These are phyloP conservation scores for Kluyveromyces sp. DNA, from an alignment of 1,139 yeast genomes.

Conservation along the genomic window DNA sequence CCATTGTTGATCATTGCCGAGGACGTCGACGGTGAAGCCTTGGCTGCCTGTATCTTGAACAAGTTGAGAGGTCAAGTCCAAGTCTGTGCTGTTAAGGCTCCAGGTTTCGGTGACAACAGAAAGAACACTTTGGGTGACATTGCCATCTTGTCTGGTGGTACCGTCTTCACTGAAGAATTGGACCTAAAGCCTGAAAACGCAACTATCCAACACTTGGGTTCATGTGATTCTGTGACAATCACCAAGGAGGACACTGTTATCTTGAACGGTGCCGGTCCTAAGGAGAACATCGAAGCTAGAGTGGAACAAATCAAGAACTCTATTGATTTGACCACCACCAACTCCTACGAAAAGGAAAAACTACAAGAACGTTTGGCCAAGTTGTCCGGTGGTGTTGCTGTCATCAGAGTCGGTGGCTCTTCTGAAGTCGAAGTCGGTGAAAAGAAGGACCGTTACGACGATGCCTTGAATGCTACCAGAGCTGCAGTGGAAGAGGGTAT, in stretches of 20 bases:
- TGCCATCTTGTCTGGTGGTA: slow-evolving; percentile 95
- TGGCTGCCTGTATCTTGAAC: slow-evolving; percentile 97
- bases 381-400: slow-evolving; percentile 99
- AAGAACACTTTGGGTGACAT: slow-evolving; percentile 96
- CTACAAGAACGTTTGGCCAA: slow-evolving; percentile 97
- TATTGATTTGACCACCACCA: slow-evolving; percentile 65
- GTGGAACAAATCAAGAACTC: slow-evolving; percentile 93
- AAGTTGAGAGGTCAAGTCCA: slow-evolving; percentile 98
- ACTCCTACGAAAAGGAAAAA: slow-evolving; percentile 96
- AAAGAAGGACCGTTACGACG: slow-evolving; percentile 99
- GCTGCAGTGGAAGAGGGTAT: slow-evolving; percentile 99
- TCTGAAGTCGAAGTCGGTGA: slow-evolving; percentile 99
- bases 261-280: slow-evolving; percentile 91
- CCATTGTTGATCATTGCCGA: slow-evolving; percentile 94
- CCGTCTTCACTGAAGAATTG: slow-evolving; percentile 96
- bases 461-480: slow-evolving; percentile 97
- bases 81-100: slow-evolving; percentile 98
- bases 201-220: slow-evolving; percentile 84
- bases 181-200: slow-evolving; percentile 97
- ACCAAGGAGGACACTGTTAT: slow-evolving; percentile 97
- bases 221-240: slow-evolving; percentile 87
- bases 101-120: slow-evolving; percentile 99
- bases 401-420: slow-evolving; percentile 95
- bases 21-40: slow-evolving; percentile 97
- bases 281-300: slow-evolving; percentile 81